phyloP scores from a whole-genome alignment of 2,329 filamentous ascomycete species.

The Aspergillus sp. region DNA sequence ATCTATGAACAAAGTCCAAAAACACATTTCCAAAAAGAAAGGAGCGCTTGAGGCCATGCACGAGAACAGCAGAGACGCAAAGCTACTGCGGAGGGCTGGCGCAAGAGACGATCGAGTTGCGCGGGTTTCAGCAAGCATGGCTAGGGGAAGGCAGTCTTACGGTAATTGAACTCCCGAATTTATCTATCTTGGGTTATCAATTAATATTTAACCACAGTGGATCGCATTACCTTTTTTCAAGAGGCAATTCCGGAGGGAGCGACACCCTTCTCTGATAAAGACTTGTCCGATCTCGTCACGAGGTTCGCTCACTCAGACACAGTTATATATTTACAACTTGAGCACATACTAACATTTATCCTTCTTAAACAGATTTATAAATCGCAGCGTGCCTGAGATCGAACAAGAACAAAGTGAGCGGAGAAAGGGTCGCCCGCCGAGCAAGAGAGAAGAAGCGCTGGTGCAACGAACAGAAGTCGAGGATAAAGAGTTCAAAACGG shows the following conservation, averaged over 20 bases:
- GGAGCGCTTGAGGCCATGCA: constrained; percentile 74
- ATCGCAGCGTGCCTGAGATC: constrained; percentile 38
- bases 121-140: constrained; percentile 66
- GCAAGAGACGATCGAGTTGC: constrained; percentile 80
- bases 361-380: constrained; percentile 32
- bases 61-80: constrained; percentile 83
- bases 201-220: constrained; percentile 48
- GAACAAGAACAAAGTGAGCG: constrained; percentile 56
- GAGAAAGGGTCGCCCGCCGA: constrained; percentile 77
- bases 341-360: neutral
- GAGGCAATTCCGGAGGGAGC: constrained; percentile 50
- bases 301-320: constrained; percentile 47
- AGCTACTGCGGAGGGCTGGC: constrained; percentile 74
- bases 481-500: constrained; percentile 75
- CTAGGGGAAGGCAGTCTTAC: constrained; percentile 72
- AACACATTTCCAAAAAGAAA: constrained; percentile 87
- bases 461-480: constrained; percentile 69
- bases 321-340: neutral
- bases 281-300: constrained; percentile 54
- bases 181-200: neutral
- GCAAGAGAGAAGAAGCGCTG: constrained; percentile 73
- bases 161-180: constrained; percentile 49
- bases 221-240: constrained; percentile 71
- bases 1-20: constrained; percentile 77
- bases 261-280: constrained; percentile 35